Evolutionary conservation across 2,329 filamentous ascomycete species (phyloP).

Genomic region (Colletotrichum sp.): DNA sequence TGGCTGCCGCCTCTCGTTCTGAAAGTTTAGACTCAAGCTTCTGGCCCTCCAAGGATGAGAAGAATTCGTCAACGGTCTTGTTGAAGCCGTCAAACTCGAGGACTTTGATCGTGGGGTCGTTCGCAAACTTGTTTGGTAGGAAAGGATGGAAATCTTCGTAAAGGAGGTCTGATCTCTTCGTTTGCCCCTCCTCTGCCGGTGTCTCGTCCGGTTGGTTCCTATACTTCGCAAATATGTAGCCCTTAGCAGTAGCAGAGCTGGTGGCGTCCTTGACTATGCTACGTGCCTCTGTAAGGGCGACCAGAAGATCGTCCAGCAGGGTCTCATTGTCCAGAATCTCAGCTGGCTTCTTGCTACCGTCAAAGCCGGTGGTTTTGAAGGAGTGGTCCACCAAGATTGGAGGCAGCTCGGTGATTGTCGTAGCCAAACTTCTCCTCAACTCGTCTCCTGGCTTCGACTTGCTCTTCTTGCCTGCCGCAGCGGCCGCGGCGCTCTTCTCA

Average conservation of each 20-base stretch:
- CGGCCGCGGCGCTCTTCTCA: conserved; percentile 58
- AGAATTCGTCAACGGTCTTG: conserved; percentile 94
- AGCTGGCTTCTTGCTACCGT: conserved; percentile 69
- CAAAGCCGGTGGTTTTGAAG: conserved; percentile 72
- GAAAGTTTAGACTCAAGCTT: conserved; percentile 83
- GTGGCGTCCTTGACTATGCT: conserved; percentile 73
- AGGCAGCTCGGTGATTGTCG: conserved; percentile 86
- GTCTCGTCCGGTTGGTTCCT: conserved; percentile 31
- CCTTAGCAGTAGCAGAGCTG: conserved; percentile 67
- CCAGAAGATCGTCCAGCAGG: conserved; percentile 70
- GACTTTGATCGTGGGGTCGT: conserved; percentile 68
- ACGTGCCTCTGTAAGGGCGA: conserved; percentile 72
- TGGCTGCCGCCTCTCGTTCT: conserved; percentile 82
- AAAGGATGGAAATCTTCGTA: conserved; percentile 98
- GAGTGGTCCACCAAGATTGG: conserved; percentile 88
- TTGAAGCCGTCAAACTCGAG: conserved; percentile 87
- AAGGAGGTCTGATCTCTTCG: conserved; percentile 58
- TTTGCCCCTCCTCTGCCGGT: conserved; percentile 34
- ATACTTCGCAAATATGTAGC: conserved; percentile 86
- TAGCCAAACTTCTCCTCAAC: conserved; percentile 79
- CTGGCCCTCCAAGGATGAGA: conserved; percentile 94
- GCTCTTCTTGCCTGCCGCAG: conserved; percentile 65
- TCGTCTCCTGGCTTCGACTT: conserved; percentile 78
- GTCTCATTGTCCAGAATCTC: conserved; percentile 71
- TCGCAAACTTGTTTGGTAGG: conserved; percentile 77